Percentiles rank a stretch among this genome's conserved stretches.
phyloP scores from a whole-genome alignment of 1,284 basidiomycete genomes.

The Malassezia pachydermatis region DNA sequence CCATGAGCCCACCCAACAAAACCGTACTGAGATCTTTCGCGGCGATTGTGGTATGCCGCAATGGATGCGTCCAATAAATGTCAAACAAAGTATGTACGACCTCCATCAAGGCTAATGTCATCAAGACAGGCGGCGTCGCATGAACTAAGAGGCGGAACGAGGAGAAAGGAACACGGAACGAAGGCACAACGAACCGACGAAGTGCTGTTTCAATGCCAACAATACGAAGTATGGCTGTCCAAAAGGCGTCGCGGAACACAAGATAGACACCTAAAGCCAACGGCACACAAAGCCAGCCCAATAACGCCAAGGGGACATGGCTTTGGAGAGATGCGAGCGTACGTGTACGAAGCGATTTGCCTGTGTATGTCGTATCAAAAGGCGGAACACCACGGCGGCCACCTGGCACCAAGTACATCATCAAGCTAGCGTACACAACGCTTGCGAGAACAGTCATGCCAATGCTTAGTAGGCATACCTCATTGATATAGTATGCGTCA shows the following conservation, averaged over 20 bases:
- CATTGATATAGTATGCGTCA: conserved; percentile 30
- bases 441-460: too few species aligned
- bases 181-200: conserved; percentile 27
- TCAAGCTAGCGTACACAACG: conserved; percentile 19
- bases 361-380: conserved; percentile 16
- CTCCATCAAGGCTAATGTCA: conserved; percentile 20
- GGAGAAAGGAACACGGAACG: conserved; percentile 26
- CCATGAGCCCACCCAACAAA: conserved; percentile 27
- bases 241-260: conserved; percentile 22
- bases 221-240: conserved; percentile 23
- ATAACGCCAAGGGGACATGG: conserved; percentile 11
- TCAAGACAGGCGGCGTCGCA: conserved; percentile 16
- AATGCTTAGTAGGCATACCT: conserved; percentile 7
- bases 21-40: conserved; percentile 22
- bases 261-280: conserved; percentile 15
- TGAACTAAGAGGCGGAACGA: conserved; percentile 7
- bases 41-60: conserved; percentile 19
- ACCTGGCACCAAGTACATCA: conserved; percentile 13
- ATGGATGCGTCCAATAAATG: conserved; percentile 33
- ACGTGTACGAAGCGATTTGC: conserved; percentile 14
- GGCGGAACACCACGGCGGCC: conserved; percentile 15
- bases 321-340: conserved; percentile 19
- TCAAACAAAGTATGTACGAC: conserved; percentile 27
- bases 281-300: neutral
- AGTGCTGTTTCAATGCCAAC: conserved; percentile 23